These are phyloP conservation scores for Cyberlindnera mycetangii DNA, from an alignment of 805 yeast species.

Conservation along the genomic window DNA sequence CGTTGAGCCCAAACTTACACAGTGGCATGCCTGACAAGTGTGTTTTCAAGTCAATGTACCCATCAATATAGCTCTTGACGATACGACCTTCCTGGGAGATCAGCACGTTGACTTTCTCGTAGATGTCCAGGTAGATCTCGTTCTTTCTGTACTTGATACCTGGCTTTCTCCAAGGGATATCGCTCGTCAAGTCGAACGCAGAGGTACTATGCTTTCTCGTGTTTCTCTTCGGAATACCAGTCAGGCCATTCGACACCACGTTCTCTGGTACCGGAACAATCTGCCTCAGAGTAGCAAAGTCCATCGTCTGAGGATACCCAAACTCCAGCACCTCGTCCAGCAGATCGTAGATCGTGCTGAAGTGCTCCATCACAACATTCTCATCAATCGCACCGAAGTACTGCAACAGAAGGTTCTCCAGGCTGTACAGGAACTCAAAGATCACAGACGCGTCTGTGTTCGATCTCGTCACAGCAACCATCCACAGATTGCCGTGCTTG, in stretches of 20 bases:
- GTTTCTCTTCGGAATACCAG: not conserved
- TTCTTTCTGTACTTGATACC: constrained; percentile 79
- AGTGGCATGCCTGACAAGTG: constrained; percentile 79
- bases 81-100: constrained; percentile 63
- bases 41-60: constrained; percentile 65
- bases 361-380: constrained; percentile 56
- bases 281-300: constrained; percentile 38
- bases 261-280: constrained; percentile 29
- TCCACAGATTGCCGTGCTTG: constrained; percentile 59
- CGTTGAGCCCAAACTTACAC: constrained; percentile 78
- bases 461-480: constrained; percentile 86
- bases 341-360: constrained; percentile 68
- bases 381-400: constrained; percentile 39
- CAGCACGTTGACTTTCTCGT: constrained; percentile 70
- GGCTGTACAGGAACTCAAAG: constrained; percentile 71
- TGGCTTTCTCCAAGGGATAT: constrained; percentile 60
- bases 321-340: constrained; percentile 74
- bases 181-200: constrained; percentile 11
- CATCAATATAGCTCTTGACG: constrained; percentile 71
- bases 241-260: not conserved
- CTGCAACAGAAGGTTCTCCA: constrained; percentile 50
- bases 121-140: constrained; percentile 72
- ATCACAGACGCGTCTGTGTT: constrained; percentile 82
- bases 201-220: constrained; percentile 7
- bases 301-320: constrained; percentile 74